phyloP scores from a whole-genome alignment of 2,329 filamentous ascomycete species.

The Ceratocystiopsis sp. region DNA sequence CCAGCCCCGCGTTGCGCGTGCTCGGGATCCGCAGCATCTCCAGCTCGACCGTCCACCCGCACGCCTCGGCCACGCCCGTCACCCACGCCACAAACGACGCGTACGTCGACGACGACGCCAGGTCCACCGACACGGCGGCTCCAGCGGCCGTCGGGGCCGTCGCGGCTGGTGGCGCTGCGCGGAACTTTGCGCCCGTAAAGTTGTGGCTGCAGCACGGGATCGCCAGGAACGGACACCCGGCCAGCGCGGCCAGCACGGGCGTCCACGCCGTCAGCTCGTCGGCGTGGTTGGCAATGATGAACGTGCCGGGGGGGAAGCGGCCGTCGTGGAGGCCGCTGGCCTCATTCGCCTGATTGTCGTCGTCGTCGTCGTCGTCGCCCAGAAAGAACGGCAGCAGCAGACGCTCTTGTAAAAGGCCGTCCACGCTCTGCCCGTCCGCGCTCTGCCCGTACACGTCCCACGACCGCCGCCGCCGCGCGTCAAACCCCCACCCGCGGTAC shows the following conservation, averaged over 20 bases:
- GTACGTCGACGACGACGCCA: conserved; percentile 50
- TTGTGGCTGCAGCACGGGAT: conserved; percentile 93
- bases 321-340: conserved; percentile 34
- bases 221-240: conserved; percentile 66
- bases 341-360: neutral
- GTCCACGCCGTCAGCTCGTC: conserved; percentile 96
- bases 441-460: conserved; percentile 52
- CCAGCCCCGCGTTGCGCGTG: conserved; percentile 67
- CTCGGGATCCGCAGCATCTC: conserved; percentile 85
- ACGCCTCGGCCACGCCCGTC: conserved; percentile 46
- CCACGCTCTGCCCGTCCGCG: conserved; percentile 4
- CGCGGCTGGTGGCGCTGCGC: conserved; percentile 37
- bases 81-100: conserved; percentile 72
- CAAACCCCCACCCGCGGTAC: conserved; percentile 76
- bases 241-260: conserved; percentile 64
- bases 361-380: neutral
- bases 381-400: conserved; percentile 20
- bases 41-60: conserved; percentile 61
- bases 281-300: conserved; percentile 93
- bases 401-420: conserved; percentile 18
- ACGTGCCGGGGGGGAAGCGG: conserved; percentile 54
- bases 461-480: conserved; percentile 70
- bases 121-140: conserved; percentile 25
- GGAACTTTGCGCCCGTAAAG: conserved; percentile 57
- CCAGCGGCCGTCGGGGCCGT: conserved; percentile 33